Percentiles rank a stretch among this genome's conserved stretches.
Evolutionary conservation across 2,329 filamentous ascomycete species (phyloP).

Genomic region (Aspergillus pseudotamarii): DNA sequence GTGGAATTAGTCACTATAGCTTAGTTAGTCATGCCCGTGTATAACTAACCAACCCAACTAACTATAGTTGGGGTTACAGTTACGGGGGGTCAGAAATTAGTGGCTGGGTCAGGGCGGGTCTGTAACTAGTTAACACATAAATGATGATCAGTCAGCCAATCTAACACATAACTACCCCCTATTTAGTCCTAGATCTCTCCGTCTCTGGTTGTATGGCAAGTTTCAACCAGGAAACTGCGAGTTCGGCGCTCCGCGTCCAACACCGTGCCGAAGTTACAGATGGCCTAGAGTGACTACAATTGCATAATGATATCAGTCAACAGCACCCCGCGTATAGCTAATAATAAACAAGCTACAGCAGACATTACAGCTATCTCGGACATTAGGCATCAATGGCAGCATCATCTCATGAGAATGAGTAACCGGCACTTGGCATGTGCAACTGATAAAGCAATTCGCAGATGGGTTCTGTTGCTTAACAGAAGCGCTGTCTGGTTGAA

Average conservation of each 20-base stretch:
- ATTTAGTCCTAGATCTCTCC: no score
- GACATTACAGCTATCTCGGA: not conserved
- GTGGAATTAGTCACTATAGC: no score
- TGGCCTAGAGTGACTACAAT: not conserved
- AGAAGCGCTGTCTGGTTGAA: conserved; percentile 1
- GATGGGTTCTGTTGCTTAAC: not conserved
- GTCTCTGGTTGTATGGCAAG: no score
- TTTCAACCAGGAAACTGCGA: not conserved
- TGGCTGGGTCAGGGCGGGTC: no score
- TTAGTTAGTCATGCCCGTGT: no score
- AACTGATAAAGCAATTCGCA: conserved; percentile 3
- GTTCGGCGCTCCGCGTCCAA: not conserved
- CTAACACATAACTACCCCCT: no score
- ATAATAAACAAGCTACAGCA: not conserved
- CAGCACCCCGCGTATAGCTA: not conserved
- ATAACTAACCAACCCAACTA: no score
- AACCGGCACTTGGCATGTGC: conserved; percentile 1
- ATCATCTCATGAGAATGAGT: not conserved
- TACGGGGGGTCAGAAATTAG: no score
- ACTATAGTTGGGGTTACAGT: no score
- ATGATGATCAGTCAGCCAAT: no score
- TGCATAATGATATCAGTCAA: not conserved
- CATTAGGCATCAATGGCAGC: conserved; percentile 10
- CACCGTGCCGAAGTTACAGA: not conserved
- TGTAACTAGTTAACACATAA: no score